Base-by-base conservation (phyloP, 352 stramenopile genomes). In the Phytophthora vignae region DNA sequence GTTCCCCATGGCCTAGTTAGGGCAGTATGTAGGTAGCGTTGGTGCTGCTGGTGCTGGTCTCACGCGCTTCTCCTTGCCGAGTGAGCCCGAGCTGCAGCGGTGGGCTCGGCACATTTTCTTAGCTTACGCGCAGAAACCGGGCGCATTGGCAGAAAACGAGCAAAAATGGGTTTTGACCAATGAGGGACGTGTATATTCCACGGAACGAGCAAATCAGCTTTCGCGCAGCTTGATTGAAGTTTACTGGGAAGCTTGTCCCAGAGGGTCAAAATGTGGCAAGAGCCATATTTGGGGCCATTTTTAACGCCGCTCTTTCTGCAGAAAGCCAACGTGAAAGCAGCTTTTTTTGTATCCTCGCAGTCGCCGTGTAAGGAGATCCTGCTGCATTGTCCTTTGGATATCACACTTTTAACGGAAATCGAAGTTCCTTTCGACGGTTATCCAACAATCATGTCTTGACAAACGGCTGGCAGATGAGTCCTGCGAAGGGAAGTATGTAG, bases 1-100 rank as follows among this genome's bases (percentile, higher is more conserved):
- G 77, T 94, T 94, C 14, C 86, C 86, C 86, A 94, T 94, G n/a
- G 4, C 29, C 1, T 17, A 2, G 8, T 42, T n/a, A n/a, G n/a
- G n/a, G n/a, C n/a, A n/a, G n/a, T 25, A 25, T 2, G 22, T 25
- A 25, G 1, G 22, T 25, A 25, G 22, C 22, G 22, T 25, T 4
- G 9, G 29, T 33, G 29, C 1, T 42, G 33, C 8, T 40, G 36
- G 2, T 42, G 36, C 36, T 42, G 36, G 36, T 42, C 5, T 33
- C n/a, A 8, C 29, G 14, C 44, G 40, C 53, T 62, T 50, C 14
- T 74, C 60, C 44, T 72, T 66, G 52, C 57, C 40, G 61, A 79
- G 55, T 76, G 67, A 74, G 62, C 53, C 40, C 19, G 2, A 55
- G 29, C 36, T 17, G 3, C 17, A 22, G 21, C 54, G 21, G 42